Evolutionary conservation across 352 stramenopile species (phyloP), one percentile per base, ranked within the genome.

Genomic region (Pythium coloratum): DNA sequence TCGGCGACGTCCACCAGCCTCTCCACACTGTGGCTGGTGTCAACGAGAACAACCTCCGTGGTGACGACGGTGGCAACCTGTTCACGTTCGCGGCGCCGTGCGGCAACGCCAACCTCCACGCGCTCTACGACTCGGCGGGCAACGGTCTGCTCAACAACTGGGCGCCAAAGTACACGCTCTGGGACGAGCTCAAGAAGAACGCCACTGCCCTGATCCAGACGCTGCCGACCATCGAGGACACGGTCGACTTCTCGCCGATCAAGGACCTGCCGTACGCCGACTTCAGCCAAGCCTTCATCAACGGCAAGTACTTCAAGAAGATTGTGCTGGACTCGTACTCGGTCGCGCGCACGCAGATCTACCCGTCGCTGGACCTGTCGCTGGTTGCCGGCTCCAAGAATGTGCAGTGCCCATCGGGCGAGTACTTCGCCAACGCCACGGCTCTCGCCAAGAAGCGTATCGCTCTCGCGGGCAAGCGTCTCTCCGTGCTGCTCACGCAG

Each of bases 1-100:
- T 90, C 49, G 81, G 76, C 2, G 83, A 91, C 55, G 53, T 88
- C 24, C 79, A 89, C 63, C 81, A 91, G 59, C 83, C 83, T 0
- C 69, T 90, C 32, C 83, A 91, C 72, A 73, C 77, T 2, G 75
- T 88, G 0, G 73, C 70, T 0, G 81, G 74, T 16, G 72, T 90
- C 51, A 84, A 70, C 34, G 67, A 56, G 2, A 70, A 75, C 26
- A 76, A 86, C 44, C 83, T 78, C 2, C 55, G 66, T 10, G 83
- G 83, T 24, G 83, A 92, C 55, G 67, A 66, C 2, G 83, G 83
- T 10, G 81, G 83, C 32, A 92, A 92, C 81, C 69, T 47, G 20
- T 87, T 86, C 62, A 75, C 64, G 8, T 90, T 92, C 44, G 51
- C 20, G 26, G 67, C 59, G 16, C 75, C 80, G 6, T 92, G 83